Conservation (phyloP, 164 flowering plant species). For the Annona squamosa region DNA sequence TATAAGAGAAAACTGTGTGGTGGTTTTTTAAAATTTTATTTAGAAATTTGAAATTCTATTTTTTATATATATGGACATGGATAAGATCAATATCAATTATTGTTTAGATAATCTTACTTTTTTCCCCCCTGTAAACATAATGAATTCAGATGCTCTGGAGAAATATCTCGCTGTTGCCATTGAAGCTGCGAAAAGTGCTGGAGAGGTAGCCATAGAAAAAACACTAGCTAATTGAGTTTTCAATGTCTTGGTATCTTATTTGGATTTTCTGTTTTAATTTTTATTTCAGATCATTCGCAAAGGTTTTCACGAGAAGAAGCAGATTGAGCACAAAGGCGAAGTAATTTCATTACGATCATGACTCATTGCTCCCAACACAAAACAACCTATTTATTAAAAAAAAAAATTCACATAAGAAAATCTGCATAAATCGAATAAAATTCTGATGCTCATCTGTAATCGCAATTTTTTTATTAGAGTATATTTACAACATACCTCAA, state of each 20-base stretch:
- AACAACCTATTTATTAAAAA: no score
- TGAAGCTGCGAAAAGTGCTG: conserved; percentile 81
- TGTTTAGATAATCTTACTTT: not conserved
- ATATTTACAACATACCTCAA: no score
- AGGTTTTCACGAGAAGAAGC: conserved; percentile 68
- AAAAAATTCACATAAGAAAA: no score
- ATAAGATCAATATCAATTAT: no score
- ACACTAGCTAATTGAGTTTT: not conserved
- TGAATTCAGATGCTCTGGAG: conserved; percentile 34
- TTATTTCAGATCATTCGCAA: conserved; percentile 53
- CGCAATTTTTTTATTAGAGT: no score
- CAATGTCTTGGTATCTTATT: not conserved
- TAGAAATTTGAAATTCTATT: no score
- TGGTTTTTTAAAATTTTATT: no score
- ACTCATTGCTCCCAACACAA: no score
- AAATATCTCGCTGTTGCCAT: conserved; percentile 59
- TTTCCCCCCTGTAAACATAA: not conserved
- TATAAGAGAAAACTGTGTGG: no score
- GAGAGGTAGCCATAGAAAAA: conserved; percentile 42
- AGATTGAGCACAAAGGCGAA: conserved; percentile 85
- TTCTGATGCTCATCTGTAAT: no score
- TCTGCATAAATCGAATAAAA: no score
- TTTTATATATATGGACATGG: no score
- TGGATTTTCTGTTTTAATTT: not conserved
- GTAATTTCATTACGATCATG: conserved; percentile 19